Evolutionary conservation across 1,139 yeast genomes (phyloP), one percentile per base, ranked within the genome.

Genomic region (Nematodospora anomalae): DNA sequence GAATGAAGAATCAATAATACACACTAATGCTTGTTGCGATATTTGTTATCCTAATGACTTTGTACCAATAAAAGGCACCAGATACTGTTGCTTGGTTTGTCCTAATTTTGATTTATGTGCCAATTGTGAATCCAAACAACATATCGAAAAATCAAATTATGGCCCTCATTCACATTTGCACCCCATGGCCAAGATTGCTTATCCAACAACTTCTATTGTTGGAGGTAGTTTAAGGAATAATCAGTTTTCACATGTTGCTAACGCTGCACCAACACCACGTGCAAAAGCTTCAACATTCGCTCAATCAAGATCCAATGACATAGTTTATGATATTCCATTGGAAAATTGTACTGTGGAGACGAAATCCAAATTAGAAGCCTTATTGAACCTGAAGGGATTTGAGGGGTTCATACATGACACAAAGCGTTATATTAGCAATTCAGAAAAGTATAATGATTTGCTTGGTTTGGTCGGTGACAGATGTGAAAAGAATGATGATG

Each of bases 61-160:
- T 35, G 53, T 55, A 25, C 62, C 62, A 6, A 62, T 80, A 33
- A 49, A 34, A 16, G 86, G 86, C 1, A 47, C 52, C 10, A 67
- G 86, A 44, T 80, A 64, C 57, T 67, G 70, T 38, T 81, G 88
- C 51, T 46, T 71, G 35, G 70, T 71, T 22, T 81, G 88, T 50
- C 42, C 50, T 3, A 73, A 80, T 47, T 80, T 64, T 54, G 85
- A 80, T 48, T 60, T 80, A 40, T 81, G 88, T 50, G 62, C 67
- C 24, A 34, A 46, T 2, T 80, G 87, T 52, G 79, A 74, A 45
- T 36, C 45, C 0, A 50, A 51, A 21, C 58, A 49, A 26, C 45
- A 45, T 14, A 12, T 18, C 13, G 39, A 43, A 10, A 44, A 50
- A 16, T 36, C 40, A 9, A 37, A 43, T 26, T 35, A 50, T 35